Conservation (phyloP, 768 basidiomycete species). For the Leccinellum albellum region DNA sequence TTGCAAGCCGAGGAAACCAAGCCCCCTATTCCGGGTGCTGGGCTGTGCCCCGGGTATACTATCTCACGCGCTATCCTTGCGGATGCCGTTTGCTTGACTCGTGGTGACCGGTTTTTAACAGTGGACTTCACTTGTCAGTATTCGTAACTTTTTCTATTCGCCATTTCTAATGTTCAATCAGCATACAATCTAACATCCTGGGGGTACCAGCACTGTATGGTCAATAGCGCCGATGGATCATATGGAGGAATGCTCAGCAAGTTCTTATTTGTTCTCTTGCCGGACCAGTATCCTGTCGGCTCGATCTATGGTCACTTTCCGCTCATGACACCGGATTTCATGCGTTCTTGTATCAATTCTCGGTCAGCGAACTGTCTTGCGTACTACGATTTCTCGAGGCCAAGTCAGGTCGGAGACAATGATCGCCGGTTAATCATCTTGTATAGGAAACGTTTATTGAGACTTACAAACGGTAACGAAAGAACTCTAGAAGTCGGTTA, state of each 20-base stretch:
- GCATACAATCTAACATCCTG: slow-evolving; percentile 74
- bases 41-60: slow-evolving; percentile 79
- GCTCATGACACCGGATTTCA: slow-evolving; percentile 57
- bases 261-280: slow-evolving; percentile 68
- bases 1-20: slow-evolving; percentile 75
- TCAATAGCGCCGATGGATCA: slow-evolving; percentile 61
- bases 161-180: slow-evolving; percentile 25
- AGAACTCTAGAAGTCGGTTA: slow-evolving; percentile 4
- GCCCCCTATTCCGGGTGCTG: slow-evolving; percentile 59
- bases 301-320: slow-evolving; percentile 80
- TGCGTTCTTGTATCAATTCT: slow-evolving; percentile 41
- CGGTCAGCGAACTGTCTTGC: slow-evolving; percentile 28
- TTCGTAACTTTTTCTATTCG: neutral
- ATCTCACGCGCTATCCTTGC: slow-evolving; percentile 81
- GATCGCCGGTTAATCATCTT: neutral
- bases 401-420: slow-evolving; percentile 19
- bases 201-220: slow-evolving; percentile 73
- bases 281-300: slow-evolving; percentile 59
- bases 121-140: slow-evolving; percentile 70
- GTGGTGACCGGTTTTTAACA: slow-evolving; percentile 80
- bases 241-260: slow-evolving; percentile 73
- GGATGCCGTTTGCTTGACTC: slow-evolving; percentile 70
- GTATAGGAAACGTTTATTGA: slow-evolving; percentile 18
- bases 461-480: slow-evolving; percentile 11
- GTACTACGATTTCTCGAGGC: slow-evolving; percentile 61